Evolutionary conservation across 2,329 filamentous ascomycete species (phyloP), one percentile per base, ranked within the genome.

Genomic region (Plectosphaerella sp.): DNA sequence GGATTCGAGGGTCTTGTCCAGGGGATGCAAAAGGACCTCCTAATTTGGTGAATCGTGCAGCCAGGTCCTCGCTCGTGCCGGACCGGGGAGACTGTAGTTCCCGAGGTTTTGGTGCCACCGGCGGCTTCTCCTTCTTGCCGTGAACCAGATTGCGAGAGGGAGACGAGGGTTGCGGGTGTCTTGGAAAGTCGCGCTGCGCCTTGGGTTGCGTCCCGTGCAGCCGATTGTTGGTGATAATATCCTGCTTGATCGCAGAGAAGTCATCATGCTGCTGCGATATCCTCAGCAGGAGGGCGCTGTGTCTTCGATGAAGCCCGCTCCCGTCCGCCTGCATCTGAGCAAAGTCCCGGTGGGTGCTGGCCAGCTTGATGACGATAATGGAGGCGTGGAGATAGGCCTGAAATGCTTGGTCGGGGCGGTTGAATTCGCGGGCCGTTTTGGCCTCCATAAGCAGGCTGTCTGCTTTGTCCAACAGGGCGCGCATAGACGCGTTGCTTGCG

Each of bases 311-410:
- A 20, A 79, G 61, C 10, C 79, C 74, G 39, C 72, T 69, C 24
- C 74, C 72, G 47, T 84, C 81, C 37, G 70, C 70, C 59, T 83
- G 80, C 53, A 91, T 73, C 49, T 79, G 76, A 25, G 83, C 80
- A 66, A 84, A 95, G 56, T 93, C 89, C 52, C 80, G 83, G 65
- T 96, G 91, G 36, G 77, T 78, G 2, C 89, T 88, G 24, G 97
- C 86, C 42, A 86, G 74, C 52, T 93, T 85, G 48, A 91, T 78
- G 14, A 88, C 81, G 51, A 97, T 87, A 52, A 91, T 85, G 54
- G 82, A 91, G 11, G 92, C 89, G 57, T 87, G 83, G 53, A 97
- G 79, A 64, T 93, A 97, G 55, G 96, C 89, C 58, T 88, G 82
- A 51, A 96, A 87, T 3, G 92, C 92, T 37, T 84, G 69, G 63